A percentile compares a stretch with the other conserved stretches of the same genome.
Conservation (phyloP, 495 filamentous ascomycete species). For the Hypoxylon cercidicola region DNA sequence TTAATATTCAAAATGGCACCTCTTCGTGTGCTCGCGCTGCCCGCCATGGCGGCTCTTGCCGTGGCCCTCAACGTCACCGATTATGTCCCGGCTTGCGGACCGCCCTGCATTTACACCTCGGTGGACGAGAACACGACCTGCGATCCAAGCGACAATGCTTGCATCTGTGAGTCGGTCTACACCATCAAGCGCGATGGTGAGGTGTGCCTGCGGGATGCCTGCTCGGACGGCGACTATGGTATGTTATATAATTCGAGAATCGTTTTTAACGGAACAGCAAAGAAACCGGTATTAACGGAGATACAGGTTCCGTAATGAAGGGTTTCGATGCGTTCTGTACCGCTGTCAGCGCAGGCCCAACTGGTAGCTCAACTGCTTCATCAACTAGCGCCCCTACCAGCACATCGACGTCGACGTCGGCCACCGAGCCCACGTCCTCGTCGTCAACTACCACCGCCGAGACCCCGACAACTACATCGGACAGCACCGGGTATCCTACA, state of each 20-base stretch:
- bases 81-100: constrained; percentile 54
- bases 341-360: constrained; percentile 34
- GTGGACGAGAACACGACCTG: constrained; percentile 50
- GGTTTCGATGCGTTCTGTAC: constrained; percentile 44
- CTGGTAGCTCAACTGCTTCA: constrained; percentile 23
- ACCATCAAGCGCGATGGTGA: constrained; percentile 47
- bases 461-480: constrained; percentile 1
- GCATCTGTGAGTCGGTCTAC: constrained; percentile 54
- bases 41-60: constrained; percentile 48
- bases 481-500: constrained; percentile 1
- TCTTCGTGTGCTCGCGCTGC: constrained; percentile 45
- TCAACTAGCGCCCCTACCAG: constrained; percentile 8
- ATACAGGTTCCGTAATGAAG: constrained; percentile 41
- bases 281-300: constrained; percentile 9
- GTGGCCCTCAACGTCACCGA: constrained; percentile 51
- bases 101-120: constrained; percentile 50
- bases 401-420: constrained; percentile 10
- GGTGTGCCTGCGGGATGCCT: constrained; percentile 42
- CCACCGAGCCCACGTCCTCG: constrained; percentile 1
- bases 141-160: constrained; percentile 50
- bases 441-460: constrained; percentile 12
- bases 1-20: constrained; percentile 40
- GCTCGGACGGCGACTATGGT: constrained; percentile 44
- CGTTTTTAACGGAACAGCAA: no score
- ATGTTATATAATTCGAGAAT: constrained; percentile 18